Conservation (phyloP, 371 early-diverging fungal species). For the Mucor saturninus region DNA sequence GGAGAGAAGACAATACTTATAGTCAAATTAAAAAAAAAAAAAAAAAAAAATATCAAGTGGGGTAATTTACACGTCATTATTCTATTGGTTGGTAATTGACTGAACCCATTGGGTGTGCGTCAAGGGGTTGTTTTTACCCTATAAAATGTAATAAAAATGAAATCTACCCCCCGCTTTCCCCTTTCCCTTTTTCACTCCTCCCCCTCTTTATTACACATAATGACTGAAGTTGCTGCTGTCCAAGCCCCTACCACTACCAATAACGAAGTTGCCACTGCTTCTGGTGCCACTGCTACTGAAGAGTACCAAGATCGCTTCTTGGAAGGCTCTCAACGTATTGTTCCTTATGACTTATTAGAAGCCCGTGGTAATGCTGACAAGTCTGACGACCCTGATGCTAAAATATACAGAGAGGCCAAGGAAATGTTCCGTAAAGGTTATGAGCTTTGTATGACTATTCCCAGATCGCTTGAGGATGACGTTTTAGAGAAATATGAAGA, state of each 20-base stretch:
- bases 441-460: conserved; percentile 63
- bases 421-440: conserved; percentile 62
- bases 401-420: conserved; percentile 64
- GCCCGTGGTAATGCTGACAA: conserved; percentile 58
- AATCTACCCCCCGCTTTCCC: neutral
- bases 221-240: conserved; percentile 21
- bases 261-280: neutral
- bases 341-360: conserved; percentile 68
- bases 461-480: conserved; percentile 61
- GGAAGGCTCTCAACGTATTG: conserved; percentile 55
- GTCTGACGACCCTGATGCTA: conserved; percentile 65
- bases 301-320: conserved; percentile 58
- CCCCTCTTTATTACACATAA: neutral
- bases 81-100: conserved; percentile 18
- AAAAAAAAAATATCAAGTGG: neutral
- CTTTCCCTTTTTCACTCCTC: neutral
- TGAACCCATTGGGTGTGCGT: neutral
- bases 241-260: neutral
- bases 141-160: neutral
- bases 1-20: conserved; percentile 32
- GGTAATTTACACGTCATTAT: conserved; percentile 24
- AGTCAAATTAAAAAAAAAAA: conserved; percentile 6
- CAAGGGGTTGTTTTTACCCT: too few species aligned
- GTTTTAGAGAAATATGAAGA: conserved; percentile 60
- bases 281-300: conserved; percentile 10